Evolutionary conservation across 192 early-diverging fungal genomes (phyloP).

Genomic region (Coemansia sp.): DNA sequence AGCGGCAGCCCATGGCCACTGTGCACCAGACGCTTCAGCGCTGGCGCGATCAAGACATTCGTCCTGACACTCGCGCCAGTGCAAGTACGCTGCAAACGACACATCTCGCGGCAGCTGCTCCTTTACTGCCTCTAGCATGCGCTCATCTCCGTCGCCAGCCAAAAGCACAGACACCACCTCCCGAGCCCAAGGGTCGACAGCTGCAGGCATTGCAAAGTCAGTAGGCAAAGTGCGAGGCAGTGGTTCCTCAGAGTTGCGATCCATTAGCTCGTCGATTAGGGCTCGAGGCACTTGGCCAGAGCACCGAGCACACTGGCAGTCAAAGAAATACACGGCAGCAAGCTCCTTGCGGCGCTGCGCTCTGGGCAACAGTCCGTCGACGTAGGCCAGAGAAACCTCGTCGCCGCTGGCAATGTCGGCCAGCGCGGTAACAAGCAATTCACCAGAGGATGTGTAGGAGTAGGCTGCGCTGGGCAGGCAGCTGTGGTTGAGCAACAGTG

Average conservation of each 20-base stretch:
- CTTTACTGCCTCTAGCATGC: neutral
- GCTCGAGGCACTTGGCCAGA: neutral
- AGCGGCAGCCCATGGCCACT: conserved; percentile 17
- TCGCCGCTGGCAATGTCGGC: conserved; percentile 21
- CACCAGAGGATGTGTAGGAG: conserved; percentile 5
- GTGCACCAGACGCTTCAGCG: neutral
- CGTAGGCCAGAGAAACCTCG: conserved; percentile 33
- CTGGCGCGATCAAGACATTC: conserved; percentile 28
- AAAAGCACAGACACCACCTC: neutral
- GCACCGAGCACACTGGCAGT: conserved; percentile 36
- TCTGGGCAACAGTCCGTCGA: conserved; percentile 29
- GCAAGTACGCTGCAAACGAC: conserved; percentile 39
- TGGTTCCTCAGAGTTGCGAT: neutral
- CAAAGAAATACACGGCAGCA: conserved; percentile 37
- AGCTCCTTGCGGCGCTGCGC: conserved; percentile 14
- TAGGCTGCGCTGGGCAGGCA: conserved; percentile 34
- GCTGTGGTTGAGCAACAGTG: conserved; percentile 48
- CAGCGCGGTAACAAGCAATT: conserved; percentile 25
- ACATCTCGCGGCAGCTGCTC: conserved; percentile 7
- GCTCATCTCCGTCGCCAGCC: neutral
- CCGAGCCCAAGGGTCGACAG: conserved; percentile 20
- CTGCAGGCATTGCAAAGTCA: conserved; percentile 16
- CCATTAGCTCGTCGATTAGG: conserved; percentile 26
- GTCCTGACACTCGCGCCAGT: conserved; percentile 51
- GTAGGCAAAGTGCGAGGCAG: conserved; percentile 23